Evolutionary conservation across 306 rosid species (phyloP).

Genomic region (Rubus parviflorus): DNA sequence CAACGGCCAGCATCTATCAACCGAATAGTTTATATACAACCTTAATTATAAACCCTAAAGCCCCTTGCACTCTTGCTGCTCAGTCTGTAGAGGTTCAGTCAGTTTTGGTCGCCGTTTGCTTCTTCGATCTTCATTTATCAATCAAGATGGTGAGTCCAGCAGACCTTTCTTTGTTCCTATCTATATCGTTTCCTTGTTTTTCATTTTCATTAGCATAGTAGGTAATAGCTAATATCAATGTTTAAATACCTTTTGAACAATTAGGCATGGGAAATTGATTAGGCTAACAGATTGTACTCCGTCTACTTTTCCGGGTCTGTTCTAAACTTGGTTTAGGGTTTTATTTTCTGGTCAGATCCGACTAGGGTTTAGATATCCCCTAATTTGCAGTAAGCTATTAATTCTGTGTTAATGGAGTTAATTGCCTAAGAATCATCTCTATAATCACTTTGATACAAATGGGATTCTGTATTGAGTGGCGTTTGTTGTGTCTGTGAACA

Average conservation of each 20-base stretch:
- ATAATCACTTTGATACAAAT: neutral
- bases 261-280: too few species aligned
- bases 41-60: slow-evolving; percentile 1
- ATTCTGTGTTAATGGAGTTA: neutral
- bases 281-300: neutral
- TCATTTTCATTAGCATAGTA: neutral
- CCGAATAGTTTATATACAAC: slow-evolving; percentile 1
- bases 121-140: neutral
- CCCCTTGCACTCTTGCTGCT: neutral
- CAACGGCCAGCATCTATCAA: neutral
- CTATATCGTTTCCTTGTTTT: neutral
- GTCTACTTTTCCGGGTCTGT: too few species aligned
- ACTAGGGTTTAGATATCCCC: neutral
- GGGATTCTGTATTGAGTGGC: neutral
- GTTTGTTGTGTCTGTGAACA: slow-evolving; percentile 6
- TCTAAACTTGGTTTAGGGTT: neutral
- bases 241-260: neutral
- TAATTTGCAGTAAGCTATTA: neutral
- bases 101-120: neutral
- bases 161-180: neutral
- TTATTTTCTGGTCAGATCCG: neutral
- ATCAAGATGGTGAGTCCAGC: slow-evolving; percentile 19
- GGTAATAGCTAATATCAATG: neutral
- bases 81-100: neutral
- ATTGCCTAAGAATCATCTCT: neutral